Evolutionary conservation across 345 rosid genomes (phyloP).

Genomic region (Eucalyptus grandis): DNA sequence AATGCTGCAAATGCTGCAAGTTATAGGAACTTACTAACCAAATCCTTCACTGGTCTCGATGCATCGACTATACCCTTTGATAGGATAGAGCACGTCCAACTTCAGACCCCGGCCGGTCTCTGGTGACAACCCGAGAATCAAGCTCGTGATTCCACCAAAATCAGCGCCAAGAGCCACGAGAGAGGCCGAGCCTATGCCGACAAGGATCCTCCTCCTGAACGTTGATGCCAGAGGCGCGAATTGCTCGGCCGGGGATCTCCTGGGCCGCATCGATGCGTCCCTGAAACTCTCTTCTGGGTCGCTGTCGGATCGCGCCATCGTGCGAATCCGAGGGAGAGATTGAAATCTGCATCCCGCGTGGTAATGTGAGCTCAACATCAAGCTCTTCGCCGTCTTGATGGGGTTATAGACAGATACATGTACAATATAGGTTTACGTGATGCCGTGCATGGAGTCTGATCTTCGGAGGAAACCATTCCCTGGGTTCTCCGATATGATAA

Average conservation of each 20-base stretch:
- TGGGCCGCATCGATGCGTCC: background rate
- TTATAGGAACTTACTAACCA: slow-evolving; percentile 39
- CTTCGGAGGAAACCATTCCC: background rate
- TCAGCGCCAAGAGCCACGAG: slow-evolving; percentile 76
- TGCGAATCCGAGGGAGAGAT: slow-evolving; percentile 2
- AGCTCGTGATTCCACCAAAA: slow-evolving; percentile 71
- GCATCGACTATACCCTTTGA: slow-evolving; percentile 67
- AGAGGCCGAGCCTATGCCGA: slow-evolving; percentile 63
- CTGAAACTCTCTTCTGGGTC: slow-evolving; percentile 19
- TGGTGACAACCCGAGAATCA: slow-evolving; percentile 63
- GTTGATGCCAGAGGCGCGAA: slow-evolving; percentile 53
- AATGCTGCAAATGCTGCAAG: background rate
- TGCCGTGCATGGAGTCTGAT: background rate
- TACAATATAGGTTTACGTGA: background rate
- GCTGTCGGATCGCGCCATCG: slow-evolving; percentile 18
- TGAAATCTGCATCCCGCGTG: background rate
- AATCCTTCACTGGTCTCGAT: slow-evolving; percentile 66
- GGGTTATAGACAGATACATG: background rate
- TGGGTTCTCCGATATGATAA: background rate
- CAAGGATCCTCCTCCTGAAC: slow-evolving; percentile 51
- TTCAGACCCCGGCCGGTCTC: slow-evolving; percentile 48
- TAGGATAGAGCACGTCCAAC: slow-evolving; percentile 77
- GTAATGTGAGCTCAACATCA: background rate
- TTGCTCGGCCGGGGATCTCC: slow-evolving; percentile 40
- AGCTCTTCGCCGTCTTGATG: background rate